Base-by-base conservation (phyloP, 2,329 filamentous ascomycete genomes). In the Aspergillus fumigatus region DNA sequence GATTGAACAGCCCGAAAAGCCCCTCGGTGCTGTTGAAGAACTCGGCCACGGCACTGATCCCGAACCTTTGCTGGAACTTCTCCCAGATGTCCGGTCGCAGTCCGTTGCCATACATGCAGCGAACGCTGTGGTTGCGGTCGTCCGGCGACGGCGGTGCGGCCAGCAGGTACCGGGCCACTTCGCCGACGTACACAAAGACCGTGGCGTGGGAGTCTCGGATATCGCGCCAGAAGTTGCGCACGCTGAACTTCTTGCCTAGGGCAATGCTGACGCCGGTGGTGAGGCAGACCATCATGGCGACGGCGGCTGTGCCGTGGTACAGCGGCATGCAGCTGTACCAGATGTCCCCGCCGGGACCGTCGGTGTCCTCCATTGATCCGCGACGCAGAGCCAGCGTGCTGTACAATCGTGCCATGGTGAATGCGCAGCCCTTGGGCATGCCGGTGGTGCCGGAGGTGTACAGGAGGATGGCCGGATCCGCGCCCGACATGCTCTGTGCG, bases 11-110 rank as follows among this genome's bases (percentile, higher is more conserved):
- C 0, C 72, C 71, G 64, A 92, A 81, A 51, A 90, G 79, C 29
- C 88, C 87, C 71, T 92, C 89, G 1, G 87, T 89, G 56, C 86
- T 88, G 69, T 88, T 89, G 79, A 90, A 92, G 74, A 92, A 91
- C 70, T 92, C 89, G 58, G 77, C 78, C 1, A 92, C 83, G 27
- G 82, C 80, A 75, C 68, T 52, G 6, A 79, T 63, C 19, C 71
- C 73, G 61, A 84, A 78, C 0, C 83, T 78, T n/a, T 81, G 83
- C 0, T 83, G 82, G 63, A 80, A 80, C 32, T 70, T 73, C 35
- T 77, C 73, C 79, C 79, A 81, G n/a, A 81, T 74, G 57, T 81
- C 79, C 0, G 71, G 72, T 0, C 78, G 69, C 4, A 82, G 64
- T 0, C 80, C 80, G 54, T 82, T 82, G 1, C 80, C 80, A 41